Evolutionary conservation across 2,329 filamentous ascomycete genomes (phyloP).

Genomic region (Kalaharituber pfeilii): DNA sequence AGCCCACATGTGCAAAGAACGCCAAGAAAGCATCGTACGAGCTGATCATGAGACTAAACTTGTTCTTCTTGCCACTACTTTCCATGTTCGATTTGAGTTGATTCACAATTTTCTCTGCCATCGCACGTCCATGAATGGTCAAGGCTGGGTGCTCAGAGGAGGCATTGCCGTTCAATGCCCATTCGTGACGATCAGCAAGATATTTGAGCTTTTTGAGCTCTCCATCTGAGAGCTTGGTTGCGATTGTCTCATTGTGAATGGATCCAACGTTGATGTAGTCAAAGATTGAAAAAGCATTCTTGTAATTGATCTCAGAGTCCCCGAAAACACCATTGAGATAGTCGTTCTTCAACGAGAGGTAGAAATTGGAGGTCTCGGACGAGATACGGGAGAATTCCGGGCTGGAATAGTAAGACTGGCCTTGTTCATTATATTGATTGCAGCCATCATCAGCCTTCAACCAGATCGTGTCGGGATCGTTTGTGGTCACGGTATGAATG

Average conservation of each 20-base stretch:
- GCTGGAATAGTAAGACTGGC: slow-evolving; percentile 35
- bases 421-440: slow-evolving; percentile 37
- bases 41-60: slow-evolving; percentile 39
- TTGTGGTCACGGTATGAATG: slow-evolving; percentile 42
- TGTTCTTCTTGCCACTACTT: slow-evolving; percentile 29
- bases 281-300: slow-evolving; percentile 38
- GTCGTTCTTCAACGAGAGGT: slow-evolving; percentile 32
- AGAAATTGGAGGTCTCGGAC: slow-evolving; percentile 37
- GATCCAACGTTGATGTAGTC: slow-evolving; percentile 40
- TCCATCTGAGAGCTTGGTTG: slow-evolving; percentile 34
- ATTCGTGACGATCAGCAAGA: slow-evolving; percentile 69
- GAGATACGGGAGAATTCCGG: slow-evolving; percentile 33
- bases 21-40: slow-evolving; percentile 39
- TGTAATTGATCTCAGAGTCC: slow-evolving; percentile 28
- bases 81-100: slow-evolving; percentile 32
- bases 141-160: slow-evolving; percentile 44
- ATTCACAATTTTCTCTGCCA: slow-evolving; percentile 32
- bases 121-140: slow-evolving; percentile 37
- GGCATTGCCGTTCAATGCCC: slow-evolving; percentile 39
- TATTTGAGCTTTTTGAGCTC: slow-evolving; percentile 46
- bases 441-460: slow-evolving; percentile 43
- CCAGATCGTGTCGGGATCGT: slow-evolving; percentile 41
- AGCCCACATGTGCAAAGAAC: slow-evolving; percentile 36
- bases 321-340: slow-evolving; percentile 32
- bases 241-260: slow-evolving; percentile 33